A percentile compares a stretch with the other conserved stretches of the same genome.
Evolutionary conservation across 257 asterid species (phyloP).

Genomic region (Ballota nigra): DNA sequence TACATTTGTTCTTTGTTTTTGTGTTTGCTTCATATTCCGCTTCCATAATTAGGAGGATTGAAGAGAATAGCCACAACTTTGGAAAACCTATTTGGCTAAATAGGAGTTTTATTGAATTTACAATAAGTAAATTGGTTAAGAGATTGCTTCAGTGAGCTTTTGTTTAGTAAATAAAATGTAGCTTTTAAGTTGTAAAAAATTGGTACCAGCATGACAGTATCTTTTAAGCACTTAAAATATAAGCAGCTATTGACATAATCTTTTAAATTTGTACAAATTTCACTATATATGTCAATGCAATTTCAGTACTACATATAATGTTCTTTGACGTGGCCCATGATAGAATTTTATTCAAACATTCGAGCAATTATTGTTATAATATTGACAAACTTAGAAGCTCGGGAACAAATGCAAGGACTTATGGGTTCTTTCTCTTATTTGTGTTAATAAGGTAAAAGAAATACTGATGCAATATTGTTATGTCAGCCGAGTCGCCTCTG

Average conservation of each 20-base stretch:
- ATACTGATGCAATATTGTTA: neutral
- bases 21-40: conserved; percentile 8
- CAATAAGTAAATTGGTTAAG: neutral
- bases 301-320: neutral
- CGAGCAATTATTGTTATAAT: neutral
- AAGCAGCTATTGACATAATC: neutral
- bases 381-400: neutral
- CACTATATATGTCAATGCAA: neutral
- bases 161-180: neutral
- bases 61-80: neutral
- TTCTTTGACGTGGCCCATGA: neutral
- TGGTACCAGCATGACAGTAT: too few relatives aligned
- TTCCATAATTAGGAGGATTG: neutral
- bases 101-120: neutral
- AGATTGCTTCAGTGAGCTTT: neutral
- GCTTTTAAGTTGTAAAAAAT: neutral
- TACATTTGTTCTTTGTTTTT: neutral
- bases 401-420: neutral
- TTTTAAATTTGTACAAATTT: neutral
- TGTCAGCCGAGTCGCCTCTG: neutral
- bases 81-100: conserved; percentile 8
- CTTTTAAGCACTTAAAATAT: neutral
- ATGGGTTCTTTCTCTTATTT: neutral
- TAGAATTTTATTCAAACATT: neutral
- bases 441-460: neutral